These are phyloP conservation scores for Chamaecyparis obtusa DNA, from an alignment of 75 land plant genomes.

Conservation along the genomic window DNA sequence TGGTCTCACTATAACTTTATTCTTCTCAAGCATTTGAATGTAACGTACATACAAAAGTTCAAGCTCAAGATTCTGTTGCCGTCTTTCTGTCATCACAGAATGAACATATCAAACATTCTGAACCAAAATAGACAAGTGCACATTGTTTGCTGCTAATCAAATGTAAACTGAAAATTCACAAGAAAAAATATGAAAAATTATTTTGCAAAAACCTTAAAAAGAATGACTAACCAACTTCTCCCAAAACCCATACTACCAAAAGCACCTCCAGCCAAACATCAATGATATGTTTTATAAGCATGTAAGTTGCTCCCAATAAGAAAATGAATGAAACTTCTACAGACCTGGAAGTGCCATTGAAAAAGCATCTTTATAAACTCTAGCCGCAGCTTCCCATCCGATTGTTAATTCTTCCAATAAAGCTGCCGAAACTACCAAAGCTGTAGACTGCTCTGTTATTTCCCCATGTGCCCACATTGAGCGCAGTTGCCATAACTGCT, in stretches of 20 bases:
- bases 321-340: not conserved
- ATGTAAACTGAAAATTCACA: not conserved
- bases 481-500: conserved; percentile 46
- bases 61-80: conserved; percentile 56
- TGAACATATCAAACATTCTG: not conserved
- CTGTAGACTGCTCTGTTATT: conserved; percentile 47
- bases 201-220: not conserved
- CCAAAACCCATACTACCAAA: not conserved
- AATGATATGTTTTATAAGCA: not conserved
- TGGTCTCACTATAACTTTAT: conserved; percentile 31
- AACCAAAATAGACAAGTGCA: not conserved
- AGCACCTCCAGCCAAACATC: not conserved
- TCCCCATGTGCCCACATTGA: conserved; percentile 55
- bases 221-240: not conserved
- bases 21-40: conserved; percentile 50
- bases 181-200: not conserved
- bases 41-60: conserved; percentile 63
- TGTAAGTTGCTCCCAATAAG: not conserved
- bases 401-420: conserved; percentile 76
- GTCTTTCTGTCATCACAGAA: conserved; percentile 51
- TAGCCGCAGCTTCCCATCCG: conserved; percentile 59
- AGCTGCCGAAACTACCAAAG: conserved; percentile 71
- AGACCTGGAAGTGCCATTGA: conserved; percentile 90
- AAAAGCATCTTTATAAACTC: conserved; percentile 67
- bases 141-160: not conserved